A percentile compares a stretch with the other conserved stretches of the same genome.
Evolutionary conservation across 2,329 filamentous ascomycete genomes (phyloP).

Genomic region (Curvularia sp.): DNA sequence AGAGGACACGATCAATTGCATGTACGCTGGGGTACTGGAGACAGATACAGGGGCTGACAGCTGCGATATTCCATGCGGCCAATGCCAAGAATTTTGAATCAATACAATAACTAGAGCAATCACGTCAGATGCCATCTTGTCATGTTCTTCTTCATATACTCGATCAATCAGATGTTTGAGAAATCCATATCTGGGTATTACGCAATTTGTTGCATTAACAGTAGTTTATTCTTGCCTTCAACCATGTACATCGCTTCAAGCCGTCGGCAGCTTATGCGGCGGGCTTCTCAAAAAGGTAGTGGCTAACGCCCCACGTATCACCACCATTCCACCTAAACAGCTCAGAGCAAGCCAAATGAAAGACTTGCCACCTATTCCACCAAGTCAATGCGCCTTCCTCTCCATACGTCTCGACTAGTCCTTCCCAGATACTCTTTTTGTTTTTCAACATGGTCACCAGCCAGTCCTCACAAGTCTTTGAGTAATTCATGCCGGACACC

Average conservation of each 20-base stretch:
- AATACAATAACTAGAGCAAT: slow-evolving; percentile 2
- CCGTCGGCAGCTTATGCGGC: not conserved
- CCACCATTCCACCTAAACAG: slow-evolving; percentile 70
- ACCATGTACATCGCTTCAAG: not conserved
- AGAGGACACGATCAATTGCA: not conserved
- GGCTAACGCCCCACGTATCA: slow-evolving; percentile 71
- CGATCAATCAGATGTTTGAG: not conserved
- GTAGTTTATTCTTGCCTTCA: not conserved
- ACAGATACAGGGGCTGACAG: not conserved
- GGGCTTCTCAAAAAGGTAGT: slow-evolving; percentile 71
- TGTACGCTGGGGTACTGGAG: not conserved
- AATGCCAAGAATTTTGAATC: slow-evolving; percentile 8
- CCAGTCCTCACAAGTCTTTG: slow-evolving; percentile 75
- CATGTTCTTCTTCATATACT: not conserved
- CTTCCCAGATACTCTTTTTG: slow-evolving; percentile 68
- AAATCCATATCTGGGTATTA: not conserved
- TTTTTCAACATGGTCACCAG: slow-evolving; percentile 65
- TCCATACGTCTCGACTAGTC: slow-evolving; percentile 70
- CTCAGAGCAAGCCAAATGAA: slow-evolving; percentile 74
- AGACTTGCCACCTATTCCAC: slow-evolving; percentile 76
- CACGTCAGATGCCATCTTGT: not conserved
- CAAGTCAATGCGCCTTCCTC: slow-evolving; percentile 65
- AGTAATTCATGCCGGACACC: slow-evolving; percentile 73
- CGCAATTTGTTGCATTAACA: not conserved
- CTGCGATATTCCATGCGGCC: not conserved